phyloP scores from a whole-genome alignment of 345 rosid species.

The Eucalyptus regnans region DNA sequence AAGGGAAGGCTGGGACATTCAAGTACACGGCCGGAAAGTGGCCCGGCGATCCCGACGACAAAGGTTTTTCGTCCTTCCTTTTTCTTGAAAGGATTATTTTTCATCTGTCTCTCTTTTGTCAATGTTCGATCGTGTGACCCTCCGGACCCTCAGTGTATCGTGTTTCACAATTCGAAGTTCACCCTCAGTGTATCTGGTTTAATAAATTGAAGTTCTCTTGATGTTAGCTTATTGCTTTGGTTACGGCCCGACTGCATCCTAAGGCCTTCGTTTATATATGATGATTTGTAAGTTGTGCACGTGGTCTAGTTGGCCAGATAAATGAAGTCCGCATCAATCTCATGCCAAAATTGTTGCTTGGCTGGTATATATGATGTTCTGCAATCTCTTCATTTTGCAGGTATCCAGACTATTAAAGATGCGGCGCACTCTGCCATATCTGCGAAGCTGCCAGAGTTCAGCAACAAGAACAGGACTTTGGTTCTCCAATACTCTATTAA shows the following conservation, averaged over 20 bases:
- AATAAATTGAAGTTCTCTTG: neutral
- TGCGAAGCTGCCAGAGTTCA: slow-evolving; percentile 80
- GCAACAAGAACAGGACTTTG: slow-evolving; percentile 75
- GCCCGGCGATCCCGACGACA: slow-evolving; percentile 75
- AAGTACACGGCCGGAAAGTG: slow-evolving; percentile 81
- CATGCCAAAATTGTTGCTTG: neutral
- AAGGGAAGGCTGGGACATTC: slow-evolving; percentile 82
- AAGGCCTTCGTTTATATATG: neutral
- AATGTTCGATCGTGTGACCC: neutral
- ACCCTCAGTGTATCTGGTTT: neutral
- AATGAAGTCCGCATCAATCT: neutral
- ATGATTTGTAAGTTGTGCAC: neutral
- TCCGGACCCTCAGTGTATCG: neutral
- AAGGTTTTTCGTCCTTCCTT: slow-evolving; percentile 20
- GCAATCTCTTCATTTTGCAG: slow-evolving; percentile 10
- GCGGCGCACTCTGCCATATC: slow-evolving; percentile 83
- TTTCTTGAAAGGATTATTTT: neutral
- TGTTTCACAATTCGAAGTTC: neutral
- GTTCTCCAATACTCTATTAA: slow-evolving; percentile 84
- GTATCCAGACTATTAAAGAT: slow-evolving; percentile 77
- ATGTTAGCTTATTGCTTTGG: neutral
- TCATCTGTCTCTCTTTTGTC: neutral
- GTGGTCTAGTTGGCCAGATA: neutral
- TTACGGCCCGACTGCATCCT: neutral
- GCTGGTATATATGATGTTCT: neutral